Conservation (phyloP, 176 grass and related monocot genomes). For the Oryza longistaminata region DNA sequence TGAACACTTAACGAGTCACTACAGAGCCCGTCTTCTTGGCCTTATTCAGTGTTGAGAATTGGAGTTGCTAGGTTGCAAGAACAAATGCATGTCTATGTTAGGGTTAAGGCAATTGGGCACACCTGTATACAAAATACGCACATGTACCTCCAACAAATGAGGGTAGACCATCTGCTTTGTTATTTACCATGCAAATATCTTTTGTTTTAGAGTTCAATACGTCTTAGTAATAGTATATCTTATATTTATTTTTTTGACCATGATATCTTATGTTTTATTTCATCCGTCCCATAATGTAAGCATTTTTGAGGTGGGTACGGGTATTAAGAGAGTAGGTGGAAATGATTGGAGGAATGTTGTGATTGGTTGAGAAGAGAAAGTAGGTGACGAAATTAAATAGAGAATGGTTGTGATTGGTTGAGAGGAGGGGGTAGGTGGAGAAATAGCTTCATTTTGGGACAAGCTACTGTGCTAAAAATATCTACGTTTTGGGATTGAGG, state of each 20-base stretch:
- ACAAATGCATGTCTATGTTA: conserved; percentile 18
- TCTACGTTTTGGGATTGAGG: no score
- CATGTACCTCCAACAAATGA: background rate
- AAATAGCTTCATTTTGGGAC: no score
- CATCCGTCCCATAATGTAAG: no score
- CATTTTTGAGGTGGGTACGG: no score
- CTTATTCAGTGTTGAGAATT: background rate
- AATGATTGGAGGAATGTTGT: no score
- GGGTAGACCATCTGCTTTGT: background rate
- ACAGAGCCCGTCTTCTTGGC: background rate
- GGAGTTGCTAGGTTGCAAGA: conserved; percentile 2
- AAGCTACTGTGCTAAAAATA: no score
- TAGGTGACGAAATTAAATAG: no score
- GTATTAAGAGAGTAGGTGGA: no score
- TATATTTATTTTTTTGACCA: background rate
- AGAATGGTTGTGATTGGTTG: no score
- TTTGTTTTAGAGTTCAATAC: conserved; percentile 1
- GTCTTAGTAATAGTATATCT: background rate
- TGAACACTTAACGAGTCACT: background rate
- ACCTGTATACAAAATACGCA: background rate
- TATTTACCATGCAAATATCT: background rate
- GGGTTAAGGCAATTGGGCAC: background rate
- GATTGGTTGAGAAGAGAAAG: no score
- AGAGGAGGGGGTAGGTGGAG: no score
- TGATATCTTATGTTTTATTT: background rate